Evolutionary conservation across 768 basidiomycete species (phyloP).

Genomic region (Tricholoma flavovirens): DNA sequence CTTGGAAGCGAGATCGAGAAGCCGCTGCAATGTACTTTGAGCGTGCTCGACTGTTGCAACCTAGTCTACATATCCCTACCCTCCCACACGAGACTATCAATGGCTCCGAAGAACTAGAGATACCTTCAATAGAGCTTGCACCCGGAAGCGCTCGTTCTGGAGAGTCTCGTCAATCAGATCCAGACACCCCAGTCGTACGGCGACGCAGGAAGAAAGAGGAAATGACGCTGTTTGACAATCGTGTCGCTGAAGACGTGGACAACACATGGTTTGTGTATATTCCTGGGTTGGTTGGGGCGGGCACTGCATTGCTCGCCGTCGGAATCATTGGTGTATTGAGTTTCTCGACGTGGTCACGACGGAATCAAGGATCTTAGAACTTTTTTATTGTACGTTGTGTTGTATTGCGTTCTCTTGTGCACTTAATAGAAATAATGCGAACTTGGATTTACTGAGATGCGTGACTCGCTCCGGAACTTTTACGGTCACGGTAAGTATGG

Average conservation of each 20-base stretch:
- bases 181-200: constrained; percentile 34
- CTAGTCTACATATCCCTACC: constrained; percentile 63
- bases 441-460: too few species aligned
- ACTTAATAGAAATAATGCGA: not conserved
- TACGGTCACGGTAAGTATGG: not conserved
- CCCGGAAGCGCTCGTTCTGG: constrained; percentile 32
- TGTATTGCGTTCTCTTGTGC: constrained; percentile 4
- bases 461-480: too few species aligned
- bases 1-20: constrained; percentile 72
- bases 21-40: constrained; percentile 69
- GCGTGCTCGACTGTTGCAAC: constrained; percentile 54
- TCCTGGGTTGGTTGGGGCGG: constrained; percentile 75
- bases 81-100: constrained; percentile 41
- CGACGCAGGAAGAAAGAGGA: constrained; percentile 57
- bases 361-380: constrained; percentile 53
- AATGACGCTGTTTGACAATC: constrained; percentile 35
- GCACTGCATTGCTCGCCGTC: constrained; percentile 75
- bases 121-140: constrained; percentile 59
- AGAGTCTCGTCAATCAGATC: constrained; percentile 30
- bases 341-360: constrained; percentile 63
- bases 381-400: constrained; percentile 7
- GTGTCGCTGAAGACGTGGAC: constrained; percentile 52
- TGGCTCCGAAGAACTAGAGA: constrained; percentile 45
- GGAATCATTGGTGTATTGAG: constrained; percentile 75
- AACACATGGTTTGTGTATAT: constrained; percentile 77